A percentile compares a stretch with the other conserved stretches of the same genome.
Evolutionary conservation across 768 basidiomycete species (phyloP).

Genomic region (Leucocoprinus birnbaumii): DNA sequence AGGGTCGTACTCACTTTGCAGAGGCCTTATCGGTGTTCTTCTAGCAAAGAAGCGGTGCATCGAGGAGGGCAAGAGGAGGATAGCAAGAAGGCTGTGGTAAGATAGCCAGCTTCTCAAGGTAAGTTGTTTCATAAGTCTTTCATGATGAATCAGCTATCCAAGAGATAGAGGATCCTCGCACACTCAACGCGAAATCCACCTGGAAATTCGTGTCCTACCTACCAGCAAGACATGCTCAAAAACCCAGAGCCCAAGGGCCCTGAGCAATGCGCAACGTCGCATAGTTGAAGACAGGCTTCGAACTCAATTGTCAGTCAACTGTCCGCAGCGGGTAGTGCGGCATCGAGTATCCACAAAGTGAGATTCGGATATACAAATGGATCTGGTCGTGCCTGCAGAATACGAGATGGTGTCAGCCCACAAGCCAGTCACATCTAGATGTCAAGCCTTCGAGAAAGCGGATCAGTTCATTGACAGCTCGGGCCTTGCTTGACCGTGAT

Average conservation of each 20-base stretch:
- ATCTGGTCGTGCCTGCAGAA: not conserved
- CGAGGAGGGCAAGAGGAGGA: not conserved
- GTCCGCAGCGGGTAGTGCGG: not conserved
- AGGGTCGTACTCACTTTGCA: not conserved
- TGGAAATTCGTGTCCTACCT: not conserved
- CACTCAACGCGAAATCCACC: not conserved
- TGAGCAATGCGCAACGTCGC: not conserved
- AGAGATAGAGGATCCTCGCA: not conserved
- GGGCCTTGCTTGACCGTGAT: not conserved
- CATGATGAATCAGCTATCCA: not conserved
- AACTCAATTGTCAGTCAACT: not conserved
- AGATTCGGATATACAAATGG: not conserved
- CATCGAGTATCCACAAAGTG: not conserved
- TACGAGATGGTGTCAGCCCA: not conserved
- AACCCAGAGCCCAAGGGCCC: not conserved
- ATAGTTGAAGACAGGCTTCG: not conserved
- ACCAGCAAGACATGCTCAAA: not conserved
- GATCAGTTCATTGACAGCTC: not conserved
- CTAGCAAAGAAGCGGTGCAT: not conserved
- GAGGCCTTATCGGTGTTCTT: conserved; percentile 6
- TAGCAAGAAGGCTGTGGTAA: not conserved
- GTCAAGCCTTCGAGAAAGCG: not conserved
- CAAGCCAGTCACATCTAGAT: not conserved
- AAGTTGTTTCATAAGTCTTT: not conserved
- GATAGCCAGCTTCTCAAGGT: not conserved